Evolutionary conservation across 331 rosid genomes (phyloP).

Genomic region (Arachis monticola): DNA sequence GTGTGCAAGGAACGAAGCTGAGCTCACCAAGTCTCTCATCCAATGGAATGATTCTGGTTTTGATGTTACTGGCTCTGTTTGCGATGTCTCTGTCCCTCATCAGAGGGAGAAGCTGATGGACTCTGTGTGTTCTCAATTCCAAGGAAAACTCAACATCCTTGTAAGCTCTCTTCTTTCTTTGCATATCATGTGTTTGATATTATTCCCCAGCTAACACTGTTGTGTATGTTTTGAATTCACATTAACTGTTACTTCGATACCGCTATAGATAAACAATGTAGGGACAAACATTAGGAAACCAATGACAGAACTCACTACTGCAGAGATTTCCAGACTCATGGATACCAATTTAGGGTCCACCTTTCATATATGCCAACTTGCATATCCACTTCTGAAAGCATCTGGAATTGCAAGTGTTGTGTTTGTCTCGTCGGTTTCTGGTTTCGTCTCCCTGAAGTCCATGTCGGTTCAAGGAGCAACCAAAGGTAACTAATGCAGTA

Average conservation of each 20-base stretch:
- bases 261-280: constrained; percentile 64
- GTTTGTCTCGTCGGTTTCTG: constrained; percentile 70
- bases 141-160: constrained; percentile 75
- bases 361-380: constrained; percentile 70
- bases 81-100: constrained; percentile 56
- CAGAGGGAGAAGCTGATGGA: constrained; percentile 63
- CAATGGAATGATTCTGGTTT: constrained; percentile 68
- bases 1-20: constrained; percentile 64
- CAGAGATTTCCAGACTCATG: constrained; percentile 61
- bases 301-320: constrained; percentile 44
- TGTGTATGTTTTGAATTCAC: neutral
- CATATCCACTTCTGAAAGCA: constrained; percentile 74
- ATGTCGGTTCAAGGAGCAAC: constrained; percentile 69
- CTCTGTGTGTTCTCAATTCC: constrained; percentile 56
- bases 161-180: constrained; percentile 45
- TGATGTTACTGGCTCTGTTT: constrained; percentile 67
- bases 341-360: constrained; percentile 67
- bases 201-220: constrained; percentile 3
- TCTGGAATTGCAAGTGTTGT: constrained; percentile 70
- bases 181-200: neutral
- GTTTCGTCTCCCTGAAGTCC: constrained; percentile 55
- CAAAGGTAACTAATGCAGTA: constrained; percentile 45
- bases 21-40: constrained; percentile 50
- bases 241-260: neutral
- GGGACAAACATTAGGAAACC: constrained; percentile 55